Percentiles rank a stretch among this genome's conserved stretches.
Evolutionary conservation across 177 flowering plant species (phyloP).

Genomic region (Vitis hybrid): DNA sequence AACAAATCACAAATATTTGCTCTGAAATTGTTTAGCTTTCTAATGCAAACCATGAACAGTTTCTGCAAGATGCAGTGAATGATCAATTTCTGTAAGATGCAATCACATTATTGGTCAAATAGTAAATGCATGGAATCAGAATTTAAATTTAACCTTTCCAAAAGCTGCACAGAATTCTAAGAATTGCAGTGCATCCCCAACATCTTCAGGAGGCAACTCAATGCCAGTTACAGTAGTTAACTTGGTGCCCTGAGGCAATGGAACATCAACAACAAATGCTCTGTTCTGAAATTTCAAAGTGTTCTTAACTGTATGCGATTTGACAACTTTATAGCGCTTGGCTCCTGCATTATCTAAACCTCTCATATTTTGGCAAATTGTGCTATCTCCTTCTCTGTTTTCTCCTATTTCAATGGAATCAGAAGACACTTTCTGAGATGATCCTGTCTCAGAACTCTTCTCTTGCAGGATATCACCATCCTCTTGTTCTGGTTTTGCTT

Average conservation of each 20-base stretch:
- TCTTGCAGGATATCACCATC: too few species aligned
- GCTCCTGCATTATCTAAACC: not conserved
- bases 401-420: not conserved
- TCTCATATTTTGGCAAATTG: not conserved
- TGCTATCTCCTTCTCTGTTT: not conserved
- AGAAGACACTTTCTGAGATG: too few species aligned
- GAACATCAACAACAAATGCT: conserved; percentile 21
- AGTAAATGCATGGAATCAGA: not conserved
- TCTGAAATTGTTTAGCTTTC: too few species aligned
- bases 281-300: conserved; percentile 4
- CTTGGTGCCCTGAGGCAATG: conserved; percentile 53
- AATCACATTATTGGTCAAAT: not conserved
- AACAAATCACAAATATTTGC: too few species aligned
- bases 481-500: too few species aligned
- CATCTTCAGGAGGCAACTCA: conserved; percentile 53
- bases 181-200: conserved; percentile 81
- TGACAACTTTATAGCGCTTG: conserved; percentile 9
- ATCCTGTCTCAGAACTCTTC: too few species aligned
- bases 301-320: conserved; percentile 4
- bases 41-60: too few species aligned
- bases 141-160: conserved; percentile 52
- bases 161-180: conserved; percentile 85
- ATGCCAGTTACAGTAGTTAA: conserved; percentile 48
- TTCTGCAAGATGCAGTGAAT: too few species aligned
- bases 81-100: not conserved